Conservation (phyloP, 257 asterid genomes). For the Agastache rugosa region DNA sequence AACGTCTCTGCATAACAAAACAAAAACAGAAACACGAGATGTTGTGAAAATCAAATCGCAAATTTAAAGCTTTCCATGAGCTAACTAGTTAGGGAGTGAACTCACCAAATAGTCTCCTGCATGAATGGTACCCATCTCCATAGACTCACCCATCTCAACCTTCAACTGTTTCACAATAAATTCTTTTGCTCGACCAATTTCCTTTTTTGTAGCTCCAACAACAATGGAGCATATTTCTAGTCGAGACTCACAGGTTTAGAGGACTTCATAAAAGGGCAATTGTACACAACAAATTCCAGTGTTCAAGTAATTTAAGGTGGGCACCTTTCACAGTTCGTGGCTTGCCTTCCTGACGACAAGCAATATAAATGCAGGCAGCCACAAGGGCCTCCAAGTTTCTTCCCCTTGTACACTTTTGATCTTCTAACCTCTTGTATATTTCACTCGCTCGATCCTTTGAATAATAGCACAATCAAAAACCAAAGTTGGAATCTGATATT, state of each 20-base stretch:
- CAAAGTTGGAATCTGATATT: neutral
- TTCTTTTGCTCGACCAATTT: conserved; percentile 93
- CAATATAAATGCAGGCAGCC: conserved; percentile 92
- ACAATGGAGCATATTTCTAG: conserved; percentile 89
- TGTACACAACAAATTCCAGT: conserved; percentile 39
- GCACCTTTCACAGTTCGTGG: conserved; percentile 96
- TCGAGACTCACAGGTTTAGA: conserved; percentile 57
- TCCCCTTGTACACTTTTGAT: conserved; percentile 92
- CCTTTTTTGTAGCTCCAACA: conserved; percentile 89
- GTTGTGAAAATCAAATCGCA: conserved; percentile 9
- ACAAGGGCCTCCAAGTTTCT: conserved; percentile 86
- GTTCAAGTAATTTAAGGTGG: conserved; percentile 42
- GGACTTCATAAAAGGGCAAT: conserved; percentile 37
- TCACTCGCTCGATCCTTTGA: conserved; percentile 81
- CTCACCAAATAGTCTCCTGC: conserved; percentile 96
- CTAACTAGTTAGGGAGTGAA: conserved; percentile 15
- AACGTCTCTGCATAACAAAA: conserved; percentile 65
- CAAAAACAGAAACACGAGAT: neutral
- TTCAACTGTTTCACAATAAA: conserved; percentile 88
- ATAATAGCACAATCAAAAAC: conserved; percentile 8
- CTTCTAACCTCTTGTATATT: conserved; percentile 83
- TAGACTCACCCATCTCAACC: conserved; percentile 90
- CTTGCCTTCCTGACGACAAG: conserved; percentile 88
- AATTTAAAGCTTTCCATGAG: neutral
- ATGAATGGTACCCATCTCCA: conserved; percentile 92